Conservation (phyloP, 2,329 filamentous ascomycete genomes). For the Penicillium aurantiogriseum region DNA sequence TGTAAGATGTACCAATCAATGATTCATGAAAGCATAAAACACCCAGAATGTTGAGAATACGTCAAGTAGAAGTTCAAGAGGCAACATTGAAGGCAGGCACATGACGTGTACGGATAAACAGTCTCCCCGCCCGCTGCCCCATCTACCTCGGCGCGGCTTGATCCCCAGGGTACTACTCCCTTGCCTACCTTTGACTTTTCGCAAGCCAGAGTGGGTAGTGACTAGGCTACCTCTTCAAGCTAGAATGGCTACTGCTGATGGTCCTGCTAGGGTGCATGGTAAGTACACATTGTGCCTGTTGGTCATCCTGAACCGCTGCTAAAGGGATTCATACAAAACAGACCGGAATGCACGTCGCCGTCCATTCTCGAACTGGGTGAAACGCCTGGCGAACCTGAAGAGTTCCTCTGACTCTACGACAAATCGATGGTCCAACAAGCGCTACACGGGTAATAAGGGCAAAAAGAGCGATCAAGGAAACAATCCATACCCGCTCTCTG, state of each 20-base stretch:
- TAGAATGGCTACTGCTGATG: constrained; percentile 36
- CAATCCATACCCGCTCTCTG: constrained; percentile 88
- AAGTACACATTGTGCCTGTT: constrained; percentile 20
- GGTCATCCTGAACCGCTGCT: constrained; percentile 10
- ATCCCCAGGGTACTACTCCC: constrained; percentile 1
- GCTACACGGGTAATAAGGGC: constrained; percentile 32
- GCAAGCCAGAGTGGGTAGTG: constrained; percentile 2
- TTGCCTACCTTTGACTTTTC: constrained; percentile 8
- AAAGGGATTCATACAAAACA: constrained; percentile 40
- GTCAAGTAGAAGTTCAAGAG: constrained; percentile 1
- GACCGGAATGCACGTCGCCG: constrained; percentile 73
- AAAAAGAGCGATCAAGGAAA: constrained; percentile 72
- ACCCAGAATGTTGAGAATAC: background rate
- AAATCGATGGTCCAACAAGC: constrained; percentile 42
- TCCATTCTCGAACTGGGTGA: constrained; percentile 91
- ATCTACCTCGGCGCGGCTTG: constrained; percentile 15
- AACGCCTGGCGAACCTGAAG: constrained; percentile 87
- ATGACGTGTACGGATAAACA: constrained; percentile 28
- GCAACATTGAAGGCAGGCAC: constrained; percentile 14
- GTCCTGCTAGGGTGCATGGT: constrained; percentile 48
- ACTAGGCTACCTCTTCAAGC: constrained; percentile 2
- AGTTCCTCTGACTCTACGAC: constrained; percentile 58
- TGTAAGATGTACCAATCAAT: background rate
- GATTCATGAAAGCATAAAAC: background rate
- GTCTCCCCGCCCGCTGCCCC: constrained; percentile 16